Conservation (phyloP, 768 basidiomycete species). For the Podaxis sp. region DNA sequence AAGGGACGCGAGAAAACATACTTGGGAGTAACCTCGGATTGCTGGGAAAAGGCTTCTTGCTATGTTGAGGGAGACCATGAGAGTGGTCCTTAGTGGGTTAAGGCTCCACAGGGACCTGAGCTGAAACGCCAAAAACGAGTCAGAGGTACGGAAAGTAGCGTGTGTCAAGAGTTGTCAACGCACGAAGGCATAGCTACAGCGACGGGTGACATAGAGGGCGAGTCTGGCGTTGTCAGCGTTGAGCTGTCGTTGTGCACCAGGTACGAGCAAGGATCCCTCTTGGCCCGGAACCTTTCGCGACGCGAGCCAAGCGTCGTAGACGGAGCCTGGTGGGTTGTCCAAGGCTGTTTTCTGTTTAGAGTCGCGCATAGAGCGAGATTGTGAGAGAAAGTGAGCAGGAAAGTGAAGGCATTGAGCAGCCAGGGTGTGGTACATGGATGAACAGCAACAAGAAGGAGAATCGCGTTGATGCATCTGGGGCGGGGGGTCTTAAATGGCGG, state of each 20-base stretch:
- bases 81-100: constrained; percentile 68
- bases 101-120: constrained; percentile 45
- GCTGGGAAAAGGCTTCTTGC: constrained; percentile 77
- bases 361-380: constrained; percentile 26
- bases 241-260: constrained; percentile 71
- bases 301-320: constrained; percentile 58
- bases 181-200: constrained; percentile 57
- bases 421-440: constrained; percentile 39
- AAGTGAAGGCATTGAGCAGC: constrained; percentile 35
- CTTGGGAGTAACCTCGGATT: constrained; percentile 82
- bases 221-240: constrained; percentile 54
- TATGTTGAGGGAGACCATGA: constrained; percentile 72
- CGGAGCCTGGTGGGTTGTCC: constrained; percentile 26
- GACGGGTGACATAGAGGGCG: constrained; percentile 53
- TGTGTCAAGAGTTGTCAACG: constrained; percentile 21
- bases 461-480: constrained; percentile 29
- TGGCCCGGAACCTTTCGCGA: constrained; percentile 52
- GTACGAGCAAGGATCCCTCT: constrained; percentile 47
- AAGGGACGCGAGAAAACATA: constrained; percentile 25
- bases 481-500: constrained; percentile 26
- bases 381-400: constrained; percentile 35
- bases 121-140: constrained; percentile 25
- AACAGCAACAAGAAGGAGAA: constrained; percentile 30
- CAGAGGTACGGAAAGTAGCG: constrained; percentile 10
- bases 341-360: constrained; percentile 21